A percentile compares a stretch with the other conserved stretches of the same genome.
Conservation (phyloP, 129 eudicot species). For the Centella asiatica region DNA sequence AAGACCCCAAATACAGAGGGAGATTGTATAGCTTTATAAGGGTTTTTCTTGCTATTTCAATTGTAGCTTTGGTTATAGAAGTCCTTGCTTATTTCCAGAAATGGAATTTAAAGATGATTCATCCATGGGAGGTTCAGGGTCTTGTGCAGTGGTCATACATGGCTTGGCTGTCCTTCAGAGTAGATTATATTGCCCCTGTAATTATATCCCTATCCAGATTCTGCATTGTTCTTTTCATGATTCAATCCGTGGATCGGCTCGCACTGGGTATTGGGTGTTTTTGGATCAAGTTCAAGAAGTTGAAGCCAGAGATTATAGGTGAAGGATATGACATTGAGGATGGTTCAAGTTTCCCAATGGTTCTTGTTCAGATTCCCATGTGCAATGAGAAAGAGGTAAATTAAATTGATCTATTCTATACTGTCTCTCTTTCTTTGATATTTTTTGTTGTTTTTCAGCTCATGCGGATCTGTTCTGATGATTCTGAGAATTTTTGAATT, state of each 20-base stretch:
- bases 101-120: slow-evolving; percentile 67
- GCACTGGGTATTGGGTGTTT: slow-evolving; percentile 70
- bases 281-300: slow-evolving; percentile 63
- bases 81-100: slow-evolving; percentile 66
- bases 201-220: slow-evolving; percentile 41
- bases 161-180: slow-evolving; percentile 69
- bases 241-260: slow-evolving; percentile 77
- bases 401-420: background rate
- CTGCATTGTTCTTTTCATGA: slow-evolving; percentile 77
- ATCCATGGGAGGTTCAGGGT: slow-evolving; percentile 54
- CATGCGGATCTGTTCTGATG: background rate
- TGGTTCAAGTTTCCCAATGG: slow-evolving; percentile 65
- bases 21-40: slow-evolving; percentile 60
- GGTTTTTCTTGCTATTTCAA: slow-evolving; percentile 52
- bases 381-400: slow-evolving; percentile 90
- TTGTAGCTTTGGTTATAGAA: slow-evolving; percentile 47
- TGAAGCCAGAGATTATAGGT: slow-evolving; percentile 52
- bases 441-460: background rate
- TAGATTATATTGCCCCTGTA: slow-evolving; percentile 62
- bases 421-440: background rate
- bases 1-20: slow-evolving; percentile 61
- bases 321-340: slow-evolving; percentile 62
- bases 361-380: slow-evolving; percentile 97
- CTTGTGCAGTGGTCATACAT: slow-evolving; percentile 53
- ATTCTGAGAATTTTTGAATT: background rate